Evolutionary conservation across 2,329 filamentous ascomycete genomes (phyloP).

Genomic region (Aspergillus pseudotamarii): DNA sequence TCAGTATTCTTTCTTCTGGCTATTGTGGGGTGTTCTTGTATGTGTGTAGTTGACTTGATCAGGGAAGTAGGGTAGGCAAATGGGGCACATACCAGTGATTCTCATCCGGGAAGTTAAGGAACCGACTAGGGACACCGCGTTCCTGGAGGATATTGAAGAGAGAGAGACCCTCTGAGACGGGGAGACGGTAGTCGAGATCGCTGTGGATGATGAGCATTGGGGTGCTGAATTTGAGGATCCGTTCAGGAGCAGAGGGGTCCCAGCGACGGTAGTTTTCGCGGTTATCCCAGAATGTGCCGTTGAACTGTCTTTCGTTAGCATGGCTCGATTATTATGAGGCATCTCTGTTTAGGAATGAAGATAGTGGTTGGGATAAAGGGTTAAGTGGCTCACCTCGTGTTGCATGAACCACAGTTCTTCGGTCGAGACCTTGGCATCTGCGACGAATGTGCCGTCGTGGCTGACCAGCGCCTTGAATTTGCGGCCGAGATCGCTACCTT

Average conservation of each 20-base stretch:
- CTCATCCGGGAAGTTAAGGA: constrained; percentile 78
- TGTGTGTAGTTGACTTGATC: background rate
- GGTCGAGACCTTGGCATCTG: constrained; percentile 51
- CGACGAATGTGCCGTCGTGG: constrained; percentile 82
- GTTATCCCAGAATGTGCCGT: constrained; percentile 55
- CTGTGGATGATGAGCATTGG: constrained; percentile 85
- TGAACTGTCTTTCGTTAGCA: constrained; percentile 38
- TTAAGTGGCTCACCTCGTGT: constrained; percentile 40
- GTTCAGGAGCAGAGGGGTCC: constrained; percentile 62
- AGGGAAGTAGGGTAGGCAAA: background rate
- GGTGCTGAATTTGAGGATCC: constrained; percentile 71
- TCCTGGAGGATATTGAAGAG: constrained; percentile 81
- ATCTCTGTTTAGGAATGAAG: background rate
- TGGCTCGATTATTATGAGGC: background rate
- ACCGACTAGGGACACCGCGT: constrained; percentile 71
- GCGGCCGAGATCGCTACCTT: constrained; percentile 79
- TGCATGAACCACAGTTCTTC: constrained; percentile 58
- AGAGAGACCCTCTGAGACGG: constrained; percentile 76
- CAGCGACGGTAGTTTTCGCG: constrained; percentile 67
- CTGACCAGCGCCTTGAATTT: constrained; percentile 86
- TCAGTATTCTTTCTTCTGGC: background rate
- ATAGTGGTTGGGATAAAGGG: background rate
- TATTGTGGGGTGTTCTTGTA: background rate
- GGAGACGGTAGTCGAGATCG: constrained; percentile 82
- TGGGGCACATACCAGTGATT: constrained; percentile 54